phyloP scores from a whole-genome alignment of 441 rosid genomes.

The Capsella rubella region DNA sequence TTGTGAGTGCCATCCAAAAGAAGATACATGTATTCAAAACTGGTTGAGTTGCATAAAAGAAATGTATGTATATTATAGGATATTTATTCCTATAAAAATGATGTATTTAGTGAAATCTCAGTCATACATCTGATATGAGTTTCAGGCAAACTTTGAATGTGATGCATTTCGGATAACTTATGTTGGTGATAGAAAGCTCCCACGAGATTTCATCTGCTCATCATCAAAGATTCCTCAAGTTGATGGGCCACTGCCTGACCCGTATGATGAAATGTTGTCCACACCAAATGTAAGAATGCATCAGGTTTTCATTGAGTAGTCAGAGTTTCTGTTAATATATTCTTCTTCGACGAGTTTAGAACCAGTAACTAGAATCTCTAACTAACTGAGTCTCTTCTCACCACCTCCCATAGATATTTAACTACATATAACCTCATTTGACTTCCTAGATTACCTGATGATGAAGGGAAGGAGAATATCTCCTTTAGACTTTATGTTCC shows the following conservation, averaged over 20 bases:
- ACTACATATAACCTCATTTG: background rate
- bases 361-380: slow-evolving; percentile 13
- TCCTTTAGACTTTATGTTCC: slow-evolving; percentile 15
- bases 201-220: slow-evolving; percentile 44
- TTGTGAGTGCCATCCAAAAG: slow-evolving; percentile 8
- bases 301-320: slow-evolving; percentile 17
- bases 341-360: slow-evolving; percentile 1
- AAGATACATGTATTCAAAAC: background rate
- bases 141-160: slow-evolving; percentile 54
- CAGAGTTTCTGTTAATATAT: slow-evolving; percentile 15
- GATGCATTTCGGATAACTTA: slow-evolving; percentile 35
- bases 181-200: slow-evolving; percentile 42
- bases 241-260: slow-evolving; percentile 96
- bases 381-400: slow-evolving; percentile 1
- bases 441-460: background rate
- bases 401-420: slow-evolving; percentile 11
- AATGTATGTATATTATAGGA: slow-evolving; percentile 1
- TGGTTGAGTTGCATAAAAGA: background rate
- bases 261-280: slow-evolving; percentile 89
- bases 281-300: slow-evolving; percentile 85
- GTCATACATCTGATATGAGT: slow-evolving; percentile 32
- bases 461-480: slow-evolving; percentile 16
- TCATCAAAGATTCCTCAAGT: slow-evolving; percentile 76
- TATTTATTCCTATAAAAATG: background rate
- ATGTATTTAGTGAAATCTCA: background rate